These are phyloP conservation scores for Mycena venus DNA, from an alignment of 768 basidiomycete genomes.

Conservation along the genomic window DNA sequence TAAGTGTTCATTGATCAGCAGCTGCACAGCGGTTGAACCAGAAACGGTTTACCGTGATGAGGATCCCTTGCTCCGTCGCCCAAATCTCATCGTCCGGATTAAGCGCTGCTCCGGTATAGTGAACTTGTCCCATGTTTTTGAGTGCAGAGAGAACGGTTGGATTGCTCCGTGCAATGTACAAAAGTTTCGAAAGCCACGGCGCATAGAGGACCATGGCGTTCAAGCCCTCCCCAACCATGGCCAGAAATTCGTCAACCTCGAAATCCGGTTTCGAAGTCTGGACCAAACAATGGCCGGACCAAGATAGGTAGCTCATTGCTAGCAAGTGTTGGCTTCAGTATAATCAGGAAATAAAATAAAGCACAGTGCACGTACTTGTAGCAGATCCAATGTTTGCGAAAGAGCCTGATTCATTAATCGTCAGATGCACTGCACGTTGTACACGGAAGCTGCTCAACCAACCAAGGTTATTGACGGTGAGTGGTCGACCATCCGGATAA, in stretches of 20 bases:
- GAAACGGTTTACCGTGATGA: background rate
- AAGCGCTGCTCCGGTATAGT: conserved; percentile 37
- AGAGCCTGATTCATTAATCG: background rate
- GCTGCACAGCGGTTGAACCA: background rate
- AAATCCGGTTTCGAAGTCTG: conserved; percentile 40
- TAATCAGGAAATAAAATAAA: background rate
- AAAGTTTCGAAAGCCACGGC: conserved; percentile 35
- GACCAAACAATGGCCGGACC: conserved; percentile 34
- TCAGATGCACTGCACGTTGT: too few relatives aligned
- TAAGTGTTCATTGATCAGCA: background rate
- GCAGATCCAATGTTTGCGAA: conserved; percentile 23
- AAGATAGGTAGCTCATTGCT: conserved; percentile 35
- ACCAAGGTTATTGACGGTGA: background rate
- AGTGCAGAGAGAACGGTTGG: conserved; percentile 27
- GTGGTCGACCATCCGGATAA: background rate
- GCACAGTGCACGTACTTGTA: background rate
- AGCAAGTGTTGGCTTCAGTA: background rate
- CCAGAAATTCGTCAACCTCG: conserved; percentile 35
- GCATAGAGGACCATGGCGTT: conserved; percentile 37
- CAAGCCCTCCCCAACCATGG: conserved; percentile 32
- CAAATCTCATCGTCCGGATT: conserved; percentile 13
- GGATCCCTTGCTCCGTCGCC: conserved; percentile 5
- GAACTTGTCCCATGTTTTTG: conserved; percentile 32
- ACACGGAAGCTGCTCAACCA: background rate
- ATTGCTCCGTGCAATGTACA: conserved; percentile 27